Percentiles rank a stretch among this genome's conserved stretches.
Evolutionary conservation across 108 stramenopile species (phyloP).

Genomic region (Cyclostephanos invisitatus): DNA sequence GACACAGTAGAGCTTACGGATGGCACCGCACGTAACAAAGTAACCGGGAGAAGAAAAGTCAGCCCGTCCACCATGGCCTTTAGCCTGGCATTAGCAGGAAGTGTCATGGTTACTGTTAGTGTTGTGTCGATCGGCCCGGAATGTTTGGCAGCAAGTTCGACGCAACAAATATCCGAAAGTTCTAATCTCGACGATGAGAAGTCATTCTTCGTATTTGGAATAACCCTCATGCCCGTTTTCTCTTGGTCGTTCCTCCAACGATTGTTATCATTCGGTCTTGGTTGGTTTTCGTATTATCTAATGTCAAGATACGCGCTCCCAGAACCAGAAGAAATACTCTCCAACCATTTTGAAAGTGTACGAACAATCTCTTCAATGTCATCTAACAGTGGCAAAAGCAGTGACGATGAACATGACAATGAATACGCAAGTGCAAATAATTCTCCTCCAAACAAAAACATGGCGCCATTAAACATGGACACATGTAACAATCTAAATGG

Average conservation of each 20-base stretch:
- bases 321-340: slow-evolving; percentile 65
- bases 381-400: slow-evolving; percentile 6
- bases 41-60: slow-evolving; percentile 28
- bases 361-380: not conserved
- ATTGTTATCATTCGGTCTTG: slow-evolving; percentile 39
- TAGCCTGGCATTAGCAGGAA: slow-evolving; percentile 44
- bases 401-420: slow-evolving; percentile 24
- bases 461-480: not conserved
- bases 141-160: slow-evolving; percentile 40
- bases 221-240: slow-evolving; percentile 45
- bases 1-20: slow-evolving; percentile 5
- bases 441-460: slow-evolving; percentile 14
- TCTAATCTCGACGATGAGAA: slow-evolving; percentile 18
- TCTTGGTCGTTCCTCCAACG: slow-evolving; percentile 38
- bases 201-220: slow-evolving; percentile 44
- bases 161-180: slow-evolving; percentile 18
- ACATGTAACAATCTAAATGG: slow-evolving; percentile 7
- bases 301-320: slow-evolving; percentile 63
- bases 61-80: slow-evolving; percentile 58
- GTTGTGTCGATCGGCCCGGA: slow-evolving; percentile 36
- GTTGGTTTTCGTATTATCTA: slow-evolving; percentile 34
- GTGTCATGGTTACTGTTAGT: slow-evolving; percentile 47
- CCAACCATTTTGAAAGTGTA: slow-evolving; percentile 28
- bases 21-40: not conserved
- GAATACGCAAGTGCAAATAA: slow-evolving; percentile 1